phyloP scores from a whole-genome alignment of 176 grass and related monocot genomes.

The barley (Hordeum vulgare) region MorexV3_pseudomolecules_assembly NC_058524.1:211223552-211224051 shows the following conservation, averaged over 20 bases:
- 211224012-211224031: no score
- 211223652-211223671: no score
- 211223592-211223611: slow-evolving; percentile 74
- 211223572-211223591: slow-evolving; percentile 81
- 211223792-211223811: no score
- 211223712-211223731: slow-evolving; percentile 65
- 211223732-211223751: neutral
- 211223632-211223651: slow-evolving; percentile 51
- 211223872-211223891: slow-evolving; percentile 47
- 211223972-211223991: no score
- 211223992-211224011: no score
- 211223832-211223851: neutral
- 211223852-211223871: neutral
- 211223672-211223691: slow-evolving; percentile 73
- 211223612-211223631: slow-evolving; percentile 76
- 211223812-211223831: neutral
- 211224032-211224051: no score
- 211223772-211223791: neutral
- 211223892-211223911: slow-evolving; percentile 63
- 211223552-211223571: slow-evolving; percentile 18
- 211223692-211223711: slow-evolving; percentile 75
- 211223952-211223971: no score
- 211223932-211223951: slow-evolving; percentile 57
- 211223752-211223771: neutral
- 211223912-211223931: slow-evolving; percentile 85